Percentiles rank a stretch among this genome's conserved stretches.
phyloP scores from a whole-genome alignment of 208 protist species.

The Phytomonas francai region DNA sequence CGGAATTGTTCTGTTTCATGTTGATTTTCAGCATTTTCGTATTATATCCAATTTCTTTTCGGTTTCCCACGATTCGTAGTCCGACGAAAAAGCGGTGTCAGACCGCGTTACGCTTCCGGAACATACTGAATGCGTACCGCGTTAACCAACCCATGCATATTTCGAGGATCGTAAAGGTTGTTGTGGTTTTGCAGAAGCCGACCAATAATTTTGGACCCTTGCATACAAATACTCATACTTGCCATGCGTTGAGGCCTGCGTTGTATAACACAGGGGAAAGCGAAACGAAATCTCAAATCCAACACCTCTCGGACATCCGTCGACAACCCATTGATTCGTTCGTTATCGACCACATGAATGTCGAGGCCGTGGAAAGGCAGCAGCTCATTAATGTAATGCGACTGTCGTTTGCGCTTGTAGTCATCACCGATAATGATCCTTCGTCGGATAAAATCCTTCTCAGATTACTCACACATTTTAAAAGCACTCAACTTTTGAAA shows the following conservation, averaged over 20 bases:
- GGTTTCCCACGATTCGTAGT: constrained; percentile 19
- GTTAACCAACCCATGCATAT: constrained; percentile 15
- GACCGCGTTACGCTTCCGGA: not conserved
- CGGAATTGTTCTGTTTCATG: constrained; percentile 32
- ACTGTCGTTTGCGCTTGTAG: constrained; percentile 22
- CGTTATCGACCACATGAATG: not conserved
- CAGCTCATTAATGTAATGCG: constrained; percentile 12
- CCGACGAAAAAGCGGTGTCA: constrained; percentile 16
- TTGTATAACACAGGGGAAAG: not conserved
- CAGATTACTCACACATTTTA: not conserved
- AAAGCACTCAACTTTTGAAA: not conserved
- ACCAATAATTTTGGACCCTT: not conserved
- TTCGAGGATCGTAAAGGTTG: constrained; percentile 19
- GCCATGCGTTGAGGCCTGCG: not conserved
- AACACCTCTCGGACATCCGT: not conserved
- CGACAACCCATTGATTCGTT: not conserved
- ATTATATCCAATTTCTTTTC: constrained; percentile 39
- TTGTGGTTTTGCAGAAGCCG: constrained; percentile 10
- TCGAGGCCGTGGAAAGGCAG: not conserved
- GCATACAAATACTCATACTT: not conserved
- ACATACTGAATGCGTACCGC: constrained; percentile 7
- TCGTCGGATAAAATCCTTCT: not conserved
- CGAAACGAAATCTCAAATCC: not conserved
- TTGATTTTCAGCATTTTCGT: constrained; percentile 35
- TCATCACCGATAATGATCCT: constrained; percentile 8